Evolutionary conservation across 2,329 filamentous ascomycete species (phyloP), one percentile per base, ranked within the genome.

Genomic region (Tolypocladium pustulatum): DNA sequence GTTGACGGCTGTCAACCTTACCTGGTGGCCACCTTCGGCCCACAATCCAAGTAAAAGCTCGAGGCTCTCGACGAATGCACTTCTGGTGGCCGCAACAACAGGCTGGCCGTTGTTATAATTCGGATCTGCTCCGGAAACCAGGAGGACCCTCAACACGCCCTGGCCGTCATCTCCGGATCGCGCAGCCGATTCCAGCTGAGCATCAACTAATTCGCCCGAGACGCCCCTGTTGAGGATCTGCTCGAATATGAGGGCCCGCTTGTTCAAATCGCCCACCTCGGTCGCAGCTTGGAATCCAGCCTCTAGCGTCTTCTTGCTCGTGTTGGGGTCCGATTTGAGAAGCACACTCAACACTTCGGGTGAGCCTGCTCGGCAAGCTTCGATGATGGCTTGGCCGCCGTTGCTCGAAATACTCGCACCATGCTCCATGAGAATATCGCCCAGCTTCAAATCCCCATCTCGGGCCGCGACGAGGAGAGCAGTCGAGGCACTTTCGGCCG

Each of bases 271-370:
- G 1, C 76, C 69, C 1, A 83, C 72, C 57, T 81, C 77, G 0
- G 78, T 82, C 0, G 81, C 80, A 2, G 80, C 81, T 60, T 83
- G 78, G 52, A 85, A 84, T 0, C 78, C 81, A 43, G 75, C 74
- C 36, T 77, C 73, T 4, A 84, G 66, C 0, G 76, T 80, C 8
- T 68, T 65, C 54, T 74, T 74, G 13, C 72, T 73, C 0, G 76
- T 66, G 4, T 74, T 65, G 0, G 65, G 67, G 30, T 74, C 72
- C 1, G 75, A 73, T 30, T 70, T 73, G 0, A 85, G 68, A 0
- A 85, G 69, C 67, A 84, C 77, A 41, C 73, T 67, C 3, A 85
- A 65, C 6, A 84, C 76, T 4, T 78, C 76, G 0, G 75, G 67
- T 0, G 77, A 76, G 0, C 81, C 82, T 0, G 77, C 75, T 2